Evolutionary conservation across 257 asterid species (phyloP).

Genomic region (Ocimum tenuiflorum): DNA sequence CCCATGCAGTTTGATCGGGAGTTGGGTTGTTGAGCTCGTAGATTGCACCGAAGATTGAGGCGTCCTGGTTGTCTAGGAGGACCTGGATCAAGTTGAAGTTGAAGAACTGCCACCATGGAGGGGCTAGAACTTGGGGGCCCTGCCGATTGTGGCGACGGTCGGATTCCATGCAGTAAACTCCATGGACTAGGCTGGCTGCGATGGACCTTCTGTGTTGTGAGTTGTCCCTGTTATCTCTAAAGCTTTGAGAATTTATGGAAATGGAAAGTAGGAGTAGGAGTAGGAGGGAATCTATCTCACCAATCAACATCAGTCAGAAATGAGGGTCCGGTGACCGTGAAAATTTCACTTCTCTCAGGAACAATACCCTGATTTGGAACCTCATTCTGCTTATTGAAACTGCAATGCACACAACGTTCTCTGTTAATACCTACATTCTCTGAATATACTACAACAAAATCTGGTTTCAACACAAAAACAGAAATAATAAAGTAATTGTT

Average conservation of each 20-base stretch:
- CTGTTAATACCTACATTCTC: too few species aligned
- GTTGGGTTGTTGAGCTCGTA: constrained; percentile 37
- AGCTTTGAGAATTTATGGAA: not conserved
- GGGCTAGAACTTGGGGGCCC: constrained; percentile 49
- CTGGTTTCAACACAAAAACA: too few species aligned
- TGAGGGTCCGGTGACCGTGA: constrained; percentile 51
- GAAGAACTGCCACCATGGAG: constrained; percentile 75
- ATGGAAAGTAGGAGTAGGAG: not conserved
- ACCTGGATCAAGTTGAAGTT: constrained; percentile 37
- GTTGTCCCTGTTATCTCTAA: constrained; percentile 39
- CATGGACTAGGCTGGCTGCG: constrained; percentile 62
- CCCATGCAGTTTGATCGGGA: too few species aligned
- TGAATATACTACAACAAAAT: too few species aligned
- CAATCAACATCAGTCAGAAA: constrained; percentile 50
- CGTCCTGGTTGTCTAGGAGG: constrained; percentile 44
- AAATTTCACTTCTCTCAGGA: constrained; percentile 41
- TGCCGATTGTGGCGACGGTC: constrained; percentile 52
- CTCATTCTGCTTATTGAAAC: not conserved
- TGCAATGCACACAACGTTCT: too few species aligned
- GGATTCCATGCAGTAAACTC: constrained; percentile 52
- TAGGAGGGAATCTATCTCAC: constrained; percentile 21
- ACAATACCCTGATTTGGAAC: constrained; percentile 21
- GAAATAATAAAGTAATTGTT: too few species aligned
- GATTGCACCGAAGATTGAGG: constrained; percentile 51
- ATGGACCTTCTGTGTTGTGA: constrained; percentile 51